Evolutionary conservation across 2,329 filamentous ascomycete genomes (phyloP), one percentile per base, ranked within the genome.

Genomic region (Raffaelea deltoideospora): DNA sequence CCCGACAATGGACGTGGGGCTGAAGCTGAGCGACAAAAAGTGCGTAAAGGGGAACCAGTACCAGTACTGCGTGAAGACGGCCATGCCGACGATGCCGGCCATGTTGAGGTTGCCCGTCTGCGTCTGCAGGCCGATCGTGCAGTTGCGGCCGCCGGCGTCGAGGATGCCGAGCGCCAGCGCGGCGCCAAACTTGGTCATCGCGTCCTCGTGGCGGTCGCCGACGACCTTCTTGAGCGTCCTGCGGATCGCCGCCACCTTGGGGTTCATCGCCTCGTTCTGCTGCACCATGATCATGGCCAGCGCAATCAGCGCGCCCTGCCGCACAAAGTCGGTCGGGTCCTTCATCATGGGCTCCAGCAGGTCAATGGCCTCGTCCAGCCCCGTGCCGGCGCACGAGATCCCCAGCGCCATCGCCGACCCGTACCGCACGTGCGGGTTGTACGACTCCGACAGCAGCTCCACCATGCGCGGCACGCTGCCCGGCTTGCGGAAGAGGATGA

Each of bases 31-130:
- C 1, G 88, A 92, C 40, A 98, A 59, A 74, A 98, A 98, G 60
- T 98, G 90, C 22, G 90, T 93, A 50, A 96, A 80, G 41, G 90
- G 90, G 73, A 98, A 98, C 90, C 90, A 98, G 65, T 98, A 98
- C 90, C 90, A 98, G 65, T 98, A 98, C 57, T 98, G 90, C 9
- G 87, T 93, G 61, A 98, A 98, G 37, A 98, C 82, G 21, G 86
- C 88, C 77, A 94, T 94, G 47, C 90, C 92, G 15, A 98, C 87
- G 47, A 98, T 93, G 43, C 85, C 92, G 15, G 87, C 77, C 87
- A 98, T 95, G 67, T 98, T 96, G 47, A 98, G 75, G 55, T 95
- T 98, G 45, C 92, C 92, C 1, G 88, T 95, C 60, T 94, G 90
- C 2, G 90, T 98, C 58, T 98, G 90, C 28, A 98, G 70, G 22